Conservation (phyloP, 2,329 filamentous ascomycete species). For the Fragosphaeria purpurea region DNA sequence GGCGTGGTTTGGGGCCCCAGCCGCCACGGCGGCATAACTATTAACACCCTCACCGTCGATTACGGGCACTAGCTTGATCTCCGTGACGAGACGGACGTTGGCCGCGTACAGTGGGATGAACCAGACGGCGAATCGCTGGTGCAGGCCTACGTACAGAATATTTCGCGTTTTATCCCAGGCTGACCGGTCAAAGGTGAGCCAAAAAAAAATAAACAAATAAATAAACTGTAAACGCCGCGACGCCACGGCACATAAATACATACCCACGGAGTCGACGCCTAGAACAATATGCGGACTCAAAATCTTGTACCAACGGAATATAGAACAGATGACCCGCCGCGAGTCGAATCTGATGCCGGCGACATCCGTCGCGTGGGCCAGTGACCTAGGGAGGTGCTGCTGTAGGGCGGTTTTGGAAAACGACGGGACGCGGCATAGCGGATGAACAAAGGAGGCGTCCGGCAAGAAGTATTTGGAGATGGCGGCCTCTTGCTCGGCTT, state of each 20-base stretch:
- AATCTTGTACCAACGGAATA: constrained; percentile 80
- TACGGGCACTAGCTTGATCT: constrained; percentile 46
- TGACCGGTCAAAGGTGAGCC: constrained; percentile 18
- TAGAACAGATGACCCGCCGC: constrained; percentile 53
- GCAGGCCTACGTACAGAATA: constrained; percentile 63
- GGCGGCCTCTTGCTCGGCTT: constrained; percentile 8
- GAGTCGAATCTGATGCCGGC: constrained; percentile 43
- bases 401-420: constrained; percentile 21
- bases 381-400: not conserved
- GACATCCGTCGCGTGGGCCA: constrained; percentile 27
- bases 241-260: too few relatives aligned
- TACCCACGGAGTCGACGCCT: constrained; percentile 42
- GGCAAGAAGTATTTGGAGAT: constrained; percentile 8
- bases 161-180: constrained; percentile 58
- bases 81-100: constrained; percentile 56
- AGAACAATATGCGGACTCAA: constrained; percentile 65
- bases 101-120: constrained; percentile 65
- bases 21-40: constrained; percentile 5
- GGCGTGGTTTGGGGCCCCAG: not conserved
- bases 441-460: constrained; percentile 12
- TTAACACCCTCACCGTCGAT: constrained; percentile 3
- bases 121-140: constrained; percentile 69
- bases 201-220: too few relatives aligned
- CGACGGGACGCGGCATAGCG: constrained; percentile 36
- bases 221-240: too few relatives aligned